Percentiles rank a stretch among this genome's conserved stretches.
These are phyloP conservation scores for Xylaria hypoxylon DNA, from an alignment of 2,329 filamentous ascomycete species.

Conservation along the genomic window DNA sequence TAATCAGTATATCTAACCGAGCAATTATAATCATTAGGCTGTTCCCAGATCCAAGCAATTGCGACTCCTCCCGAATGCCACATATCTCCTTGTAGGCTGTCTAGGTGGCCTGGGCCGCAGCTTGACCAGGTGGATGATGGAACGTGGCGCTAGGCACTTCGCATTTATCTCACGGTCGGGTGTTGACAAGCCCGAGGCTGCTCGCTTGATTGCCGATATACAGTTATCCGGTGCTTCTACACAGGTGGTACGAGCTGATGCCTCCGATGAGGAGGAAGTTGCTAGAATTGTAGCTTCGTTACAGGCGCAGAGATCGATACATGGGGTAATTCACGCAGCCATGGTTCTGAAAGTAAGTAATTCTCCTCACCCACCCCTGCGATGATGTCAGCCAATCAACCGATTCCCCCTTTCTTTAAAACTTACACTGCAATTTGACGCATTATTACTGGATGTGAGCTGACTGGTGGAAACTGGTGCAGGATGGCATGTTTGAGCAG, in stretches of 20 bases:
- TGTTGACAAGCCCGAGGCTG: conserved; percentile 45
- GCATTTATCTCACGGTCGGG: conserved; percentile 52
- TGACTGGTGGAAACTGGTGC: background rate
- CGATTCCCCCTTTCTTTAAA: background rate
- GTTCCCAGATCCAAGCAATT: conserved; percentile 23
- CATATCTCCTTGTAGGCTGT: conserved; percentile 54
- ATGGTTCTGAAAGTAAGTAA: conserved; percentile 42
- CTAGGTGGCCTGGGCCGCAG: conserved; percentile 53
- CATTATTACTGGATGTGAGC: conserved; percentile 11
- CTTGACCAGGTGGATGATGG: conserved; percentile 52
- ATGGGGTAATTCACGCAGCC: conserved; percentile 46
- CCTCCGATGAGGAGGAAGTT: conserved; percentile 22
- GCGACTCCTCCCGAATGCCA: conserved; percentile 30
- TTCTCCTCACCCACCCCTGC: background rate
- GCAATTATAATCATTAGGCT: conserved; percentile 2
- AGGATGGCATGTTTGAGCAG: conserved; percentile 42
- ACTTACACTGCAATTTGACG: background rate
- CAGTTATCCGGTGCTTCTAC: conserved; percentile 26
- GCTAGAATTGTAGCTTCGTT: conserved; percentile 17
- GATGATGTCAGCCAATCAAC: background rate
- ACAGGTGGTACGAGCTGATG: conserved; percentile 33
- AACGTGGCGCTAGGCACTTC: conserved; percentile 50
- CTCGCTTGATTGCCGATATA: conserved; percentile 32
- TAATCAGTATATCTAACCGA: conserved; percentile 3
- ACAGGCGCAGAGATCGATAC: conserved; percentile 36